Evolutionary conservation across 768 basidiomycete species (phyloP).

Genomic region (Trametes gibbosa): DNA sequence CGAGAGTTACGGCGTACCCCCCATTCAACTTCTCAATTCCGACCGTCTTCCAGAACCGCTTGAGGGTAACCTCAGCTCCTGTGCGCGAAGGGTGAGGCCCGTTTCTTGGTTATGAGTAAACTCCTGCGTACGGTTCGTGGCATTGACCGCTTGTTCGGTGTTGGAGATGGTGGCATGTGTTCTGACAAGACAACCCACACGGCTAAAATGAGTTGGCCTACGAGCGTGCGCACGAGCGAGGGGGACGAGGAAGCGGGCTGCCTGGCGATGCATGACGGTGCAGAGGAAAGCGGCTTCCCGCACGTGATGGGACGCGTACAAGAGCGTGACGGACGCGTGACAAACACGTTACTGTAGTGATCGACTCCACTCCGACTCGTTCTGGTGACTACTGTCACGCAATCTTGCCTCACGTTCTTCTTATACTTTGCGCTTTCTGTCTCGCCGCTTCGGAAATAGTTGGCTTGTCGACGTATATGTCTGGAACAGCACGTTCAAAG

Average conservation of each 20-base stretch:
- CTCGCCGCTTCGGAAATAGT: background rate
- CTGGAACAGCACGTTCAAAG: background rate
- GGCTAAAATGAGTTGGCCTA: background rate
- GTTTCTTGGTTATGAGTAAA: background rate
- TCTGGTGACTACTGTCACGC: no score
- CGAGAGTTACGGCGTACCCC: constrained; percentile 65
- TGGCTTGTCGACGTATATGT: background rate
- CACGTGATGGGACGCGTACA: constrained; percentile 11
- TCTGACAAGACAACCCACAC: background rate
- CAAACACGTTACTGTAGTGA: background rate
- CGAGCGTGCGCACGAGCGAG: constrained; percentile 1
- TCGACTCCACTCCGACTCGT: background rate
- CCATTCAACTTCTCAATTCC: constrained; percentile 59
- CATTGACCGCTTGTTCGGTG: constrained; percentile 34
- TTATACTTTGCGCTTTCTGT: no score
- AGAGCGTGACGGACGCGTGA: constrained; percentile 6
- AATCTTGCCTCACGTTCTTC: no score
- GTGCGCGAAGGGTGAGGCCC: background rate
- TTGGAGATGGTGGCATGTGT: constrained; percentile 15
- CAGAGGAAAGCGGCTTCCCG: background rate
- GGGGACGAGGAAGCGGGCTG: constrained; percentile 7
- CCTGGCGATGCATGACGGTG: constrained; percentile 14
- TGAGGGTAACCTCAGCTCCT: constrained; percentile 87
- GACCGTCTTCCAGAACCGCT: constrained; percentile 95
- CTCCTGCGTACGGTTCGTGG: constrained; percentile 57